Percentiles rank a stretch among this genome's conserved stretches.
phyloP scores from a whole-genome alignment of 805 yeast species.

The Ogataea paradorogensis region DNA sequence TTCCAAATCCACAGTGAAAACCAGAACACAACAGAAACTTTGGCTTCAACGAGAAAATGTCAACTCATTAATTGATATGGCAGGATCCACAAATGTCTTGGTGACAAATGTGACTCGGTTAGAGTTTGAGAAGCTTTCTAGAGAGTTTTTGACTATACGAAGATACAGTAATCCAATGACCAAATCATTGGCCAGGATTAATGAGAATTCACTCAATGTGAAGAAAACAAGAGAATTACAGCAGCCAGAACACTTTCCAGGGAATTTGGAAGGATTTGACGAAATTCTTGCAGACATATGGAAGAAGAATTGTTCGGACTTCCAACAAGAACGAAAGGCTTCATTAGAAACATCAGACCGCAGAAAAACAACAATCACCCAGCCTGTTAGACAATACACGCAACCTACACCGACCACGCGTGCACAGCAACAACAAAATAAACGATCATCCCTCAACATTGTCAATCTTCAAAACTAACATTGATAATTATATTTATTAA shows the following conservation, averaged over 20 bases:
- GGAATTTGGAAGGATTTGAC: slow-evolving; percentile 11
- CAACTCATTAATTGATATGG: slow-evolving; percentile 61
- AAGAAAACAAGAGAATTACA: slow-evolving; percentile 10
- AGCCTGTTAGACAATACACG: slow-evolving; percentile 9
- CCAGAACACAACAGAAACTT: slow-evolving; percentile 78
- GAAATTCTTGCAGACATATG: slow-evolving; percentile 17
- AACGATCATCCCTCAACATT: slow-evolving; percentile 19
- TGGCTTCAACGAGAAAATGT: slow-evolving; percentile 73
- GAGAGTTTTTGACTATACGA: slow-evolving; percentile 69
- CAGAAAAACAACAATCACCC: slow-evolving; percentile 11
- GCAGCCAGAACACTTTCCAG: slow-evolving; percentile 7
- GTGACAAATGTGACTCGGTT: slow-evolving; percentile 50
- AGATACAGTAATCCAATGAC: slow-evolving; percentile 69
- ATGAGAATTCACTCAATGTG: slow-evolving; percentile 17
- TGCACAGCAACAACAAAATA: slow-evolving; percentile 29
- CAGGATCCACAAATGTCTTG: slow-evolving; percentile 25
- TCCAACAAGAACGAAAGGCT: slow-evolving; percentile 10
- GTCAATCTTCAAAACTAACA: slow-evolving; percentile 21
- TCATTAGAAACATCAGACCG: slow-evolving; percentile 2
- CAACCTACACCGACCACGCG: slow-evolving; percentile 29
- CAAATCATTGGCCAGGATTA: slow-evolving; percentile 56
- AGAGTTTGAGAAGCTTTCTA: slow-evolving; percentile 74
- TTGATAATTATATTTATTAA: slow-evolving; percentile 4
- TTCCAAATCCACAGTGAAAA: slow-evolving; percentile 36
- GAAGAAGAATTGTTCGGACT: slow-evolving; percentile 18